These are phyloP conservation scores for Inonotus hispidus DNA, from an alignment of 1,284 basidiomycete genomes.

Conservation along the genomic window DNA sequence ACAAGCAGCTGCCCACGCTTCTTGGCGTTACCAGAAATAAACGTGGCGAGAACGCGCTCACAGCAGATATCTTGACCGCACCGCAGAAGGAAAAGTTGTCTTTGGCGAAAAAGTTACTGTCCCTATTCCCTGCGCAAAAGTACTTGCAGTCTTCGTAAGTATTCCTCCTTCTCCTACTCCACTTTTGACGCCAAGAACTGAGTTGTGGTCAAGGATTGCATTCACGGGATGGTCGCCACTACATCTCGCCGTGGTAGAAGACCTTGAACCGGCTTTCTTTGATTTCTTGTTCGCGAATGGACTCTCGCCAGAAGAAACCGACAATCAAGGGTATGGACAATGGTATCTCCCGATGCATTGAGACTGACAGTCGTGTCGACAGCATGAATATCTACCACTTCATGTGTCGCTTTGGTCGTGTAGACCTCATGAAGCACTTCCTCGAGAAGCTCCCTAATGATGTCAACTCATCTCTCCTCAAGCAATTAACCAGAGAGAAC, in stretches of 20 bases:
- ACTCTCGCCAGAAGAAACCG: conserved; percentile 38
- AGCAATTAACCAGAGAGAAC: conserved; percentile 39
- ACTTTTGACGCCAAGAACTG: not conserved
- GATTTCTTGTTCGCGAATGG: conserved; percentile 47
- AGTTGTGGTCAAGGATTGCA: conserved; percentile 7
- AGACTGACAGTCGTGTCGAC: not conserved
- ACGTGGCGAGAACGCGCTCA: conserved; percentile 16
- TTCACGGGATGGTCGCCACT: conserved; percentile 43
- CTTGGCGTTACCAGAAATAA: conserved; percentile 40
- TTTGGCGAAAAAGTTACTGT: conserved; percentile 6
- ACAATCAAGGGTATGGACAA: conserved; percentile 37
- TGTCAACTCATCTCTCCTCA: conserved; percentile 35
- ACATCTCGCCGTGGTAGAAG: conserved; percentile 35
- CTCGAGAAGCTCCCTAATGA: conserved; percentile 45
- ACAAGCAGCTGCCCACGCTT: conserved; percentile 36
- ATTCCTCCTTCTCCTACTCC: conserved; percentile 25
- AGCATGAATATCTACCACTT: conserved; percentile 55
- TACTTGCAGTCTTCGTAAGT: conserved; percentile 12
- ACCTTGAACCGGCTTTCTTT: conserved; percentile 32
- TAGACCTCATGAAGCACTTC: conserved; percentile 36
- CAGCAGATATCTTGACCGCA: conserved; percentile 10
- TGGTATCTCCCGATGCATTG: not conserved
- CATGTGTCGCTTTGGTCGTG: conserved; percentile 29
- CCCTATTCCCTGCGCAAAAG: not conserved
- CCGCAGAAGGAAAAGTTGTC: conserved; percentile 4